Conservation (phyloP, 805 yeast genomes). For the Danielia reshetovae region DNA sequence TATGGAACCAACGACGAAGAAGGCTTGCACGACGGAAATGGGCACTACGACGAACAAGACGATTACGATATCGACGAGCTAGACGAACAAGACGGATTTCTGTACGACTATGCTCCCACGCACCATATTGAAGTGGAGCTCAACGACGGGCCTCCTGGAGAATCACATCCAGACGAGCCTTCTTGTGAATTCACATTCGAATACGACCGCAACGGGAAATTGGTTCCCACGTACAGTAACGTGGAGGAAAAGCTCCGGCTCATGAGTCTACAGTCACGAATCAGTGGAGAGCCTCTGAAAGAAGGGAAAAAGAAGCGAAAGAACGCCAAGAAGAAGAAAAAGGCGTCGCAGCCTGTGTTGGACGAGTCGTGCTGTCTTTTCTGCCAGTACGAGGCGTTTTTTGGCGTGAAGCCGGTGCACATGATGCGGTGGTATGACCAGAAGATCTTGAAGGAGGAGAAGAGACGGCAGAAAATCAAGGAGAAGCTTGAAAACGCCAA, state of each 20-base stretch:
- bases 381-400: constrained; percentile 51
- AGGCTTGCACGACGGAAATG: constrained; percentile 34
- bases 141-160: constrained; percentile 31
- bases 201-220: constrained; percentile 37
- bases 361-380: constrained; percentile 37
- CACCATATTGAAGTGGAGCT: constrained; percentile 42
- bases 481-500: constrained; percentile 37
- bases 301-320: constrained; percentile 11
- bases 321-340: constrained; percentile 8
- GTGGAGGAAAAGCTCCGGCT: constrained; percentile 36
- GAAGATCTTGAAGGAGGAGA: constrained; percentile 27
- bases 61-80: constrained; percentile 39
- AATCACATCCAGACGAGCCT: constrained; percentile 32
- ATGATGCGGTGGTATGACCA: constrained; percentile 49
- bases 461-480: constrained; percentile 28
- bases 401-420: constrained; percentile 47
- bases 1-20: constrained; percentile 39
- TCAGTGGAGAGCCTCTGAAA: constrained; percentile 4
- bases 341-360: constrained; percentile 2
- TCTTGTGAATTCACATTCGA: constrained; percentile 45
- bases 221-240: constrained; percentile 37
- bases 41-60: constrained; percentile 25
- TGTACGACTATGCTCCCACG: constrained; percentile 28
- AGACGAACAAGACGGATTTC: constrained; percentile 22
- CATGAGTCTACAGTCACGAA: constrained; percentile 24